These are phyloP conservation scores for Puccinia horiana DNA, from an alignment of 1,284 basidiomycete species.

Conservation along the genomic window DNA sequence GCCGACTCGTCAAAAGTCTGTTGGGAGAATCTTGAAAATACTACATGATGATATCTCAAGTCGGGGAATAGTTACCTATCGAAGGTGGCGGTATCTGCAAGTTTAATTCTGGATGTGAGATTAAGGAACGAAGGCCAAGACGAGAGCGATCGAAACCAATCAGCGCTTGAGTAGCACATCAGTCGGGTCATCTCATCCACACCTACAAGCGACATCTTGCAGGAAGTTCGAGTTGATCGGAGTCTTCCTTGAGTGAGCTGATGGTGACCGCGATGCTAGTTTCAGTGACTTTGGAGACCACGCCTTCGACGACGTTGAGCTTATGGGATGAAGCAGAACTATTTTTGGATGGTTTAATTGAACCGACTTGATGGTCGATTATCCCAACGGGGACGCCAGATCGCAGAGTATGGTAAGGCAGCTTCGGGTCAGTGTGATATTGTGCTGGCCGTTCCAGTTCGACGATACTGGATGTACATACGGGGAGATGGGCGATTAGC, in stretches of 20 bases:
- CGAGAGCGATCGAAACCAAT: conserved; percentile 48
- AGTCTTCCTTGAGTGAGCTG: conserved; percentile 65
- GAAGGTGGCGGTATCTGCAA: conserved; percentile 87
- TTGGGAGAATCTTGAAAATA: neutral
- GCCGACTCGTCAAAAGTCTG: neutral
- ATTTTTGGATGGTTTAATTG: conserved; percentile 60
- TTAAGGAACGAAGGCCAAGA: neutral
- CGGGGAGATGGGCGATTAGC: no score
- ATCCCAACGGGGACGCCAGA: conserved; percentile 55
- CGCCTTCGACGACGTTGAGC: conserved; percentile 66
- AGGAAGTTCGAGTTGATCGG: conserved; percentile 76
- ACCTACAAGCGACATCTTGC: conserved; percentile 64
- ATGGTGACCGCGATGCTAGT: conserved; percentile 14
- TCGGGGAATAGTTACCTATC: conserved; percentile 68
- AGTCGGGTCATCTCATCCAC: conserved; percentile 68
- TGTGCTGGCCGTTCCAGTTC: conserved; percentile 81
- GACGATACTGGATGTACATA: conserved; percentile 67
- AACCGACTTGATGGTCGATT: conserved; percentile 53
- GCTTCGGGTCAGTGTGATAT: conserved; percentile 70
- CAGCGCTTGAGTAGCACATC: conserved; percentile 70
- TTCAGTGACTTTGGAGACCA: conserved; percentile 71
- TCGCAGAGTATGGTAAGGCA: conserved; percentile 84
- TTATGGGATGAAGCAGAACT: conserved; percentile 56
- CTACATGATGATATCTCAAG: neutral
- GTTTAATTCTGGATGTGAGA: conserved; percentile 66